These are phyloP conservation scores for Quercus suber DNA, from an alignment of 306 rosid species.

Conservation along the genomic window DNA sequence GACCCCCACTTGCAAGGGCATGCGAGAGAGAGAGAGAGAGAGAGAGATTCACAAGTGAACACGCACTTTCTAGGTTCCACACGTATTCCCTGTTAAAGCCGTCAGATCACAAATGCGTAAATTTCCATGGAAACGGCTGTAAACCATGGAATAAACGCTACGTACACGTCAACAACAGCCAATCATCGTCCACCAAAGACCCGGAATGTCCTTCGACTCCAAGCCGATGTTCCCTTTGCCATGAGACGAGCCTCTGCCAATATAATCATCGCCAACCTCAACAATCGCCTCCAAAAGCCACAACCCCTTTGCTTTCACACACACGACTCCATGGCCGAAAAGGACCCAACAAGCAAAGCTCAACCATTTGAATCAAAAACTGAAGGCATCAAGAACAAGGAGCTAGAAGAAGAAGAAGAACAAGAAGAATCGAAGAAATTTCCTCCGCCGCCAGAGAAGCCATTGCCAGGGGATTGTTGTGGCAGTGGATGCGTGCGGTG, in stretches of 20 bases:
- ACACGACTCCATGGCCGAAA: constrained; percentile 29
- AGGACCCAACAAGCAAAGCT: neutral
- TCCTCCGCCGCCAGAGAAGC: constrained; percentile 83
- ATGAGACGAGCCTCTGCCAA: constrained; percentile 16
- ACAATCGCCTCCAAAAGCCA: neutral
- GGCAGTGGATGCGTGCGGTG: constrained; percentile 94
- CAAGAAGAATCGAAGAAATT: constrained; percentile 4
- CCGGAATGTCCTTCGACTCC: neutral
- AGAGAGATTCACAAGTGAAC: no score
- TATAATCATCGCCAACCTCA: neutral
- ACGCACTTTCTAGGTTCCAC: neutral
- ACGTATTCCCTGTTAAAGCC: neutral
- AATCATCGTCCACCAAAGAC: neutral
- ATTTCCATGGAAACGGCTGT: constrained; percentile 17
- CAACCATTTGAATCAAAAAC: constrained; percentile 3
- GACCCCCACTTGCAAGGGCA: no score
- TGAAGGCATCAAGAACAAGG: neutral
- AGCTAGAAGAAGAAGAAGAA: neutral
- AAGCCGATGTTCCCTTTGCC: constrained; percentile 3
- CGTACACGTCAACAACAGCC: constrained; percentile 3
- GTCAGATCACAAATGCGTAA: neutral
- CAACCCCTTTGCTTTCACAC: neutral
- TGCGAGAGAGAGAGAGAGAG: no score
- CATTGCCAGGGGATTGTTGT: constrained; percentile 83
- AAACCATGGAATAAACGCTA: neutral